Evolutionary conservation across 257 asterid species (phyloP).

Genomic region (Cynanchum wilfordii): DNA sequence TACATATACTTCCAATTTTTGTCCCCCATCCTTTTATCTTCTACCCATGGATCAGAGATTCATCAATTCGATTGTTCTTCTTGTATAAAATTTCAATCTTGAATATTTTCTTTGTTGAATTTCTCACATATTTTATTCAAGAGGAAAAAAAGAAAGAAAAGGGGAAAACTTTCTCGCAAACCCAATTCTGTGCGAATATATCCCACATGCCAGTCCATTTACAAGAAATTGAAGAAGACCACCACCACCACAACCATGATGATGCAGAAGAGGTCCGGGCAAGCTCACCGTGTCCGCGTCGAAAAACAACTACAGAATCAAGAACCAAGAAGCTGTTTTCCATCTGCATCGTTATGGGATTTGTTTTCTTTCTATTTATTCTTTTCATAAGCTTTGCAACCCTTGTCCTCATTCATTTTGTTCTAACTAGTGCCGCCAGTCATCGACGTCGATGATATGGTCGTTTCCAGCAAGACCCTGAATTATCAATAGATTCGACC

Average conservation of each 20-base stretch:
- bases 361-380: conserved; percentile 59
- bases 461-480: not conserved
- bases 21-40: too few species aligned
- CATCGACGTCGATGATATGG: conserved; percentile 34
- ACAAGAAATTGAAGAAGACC: conserved; percentile 15
- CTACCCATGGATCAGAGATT: not conserved
- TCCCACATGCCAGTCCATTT: conserved; percentile 28
- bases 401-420: conserved; percentile 64
- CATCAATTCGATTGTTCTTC: not conserved
- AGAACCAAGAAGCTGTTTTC: conserved; percentile 44
- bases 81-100: not conserved
- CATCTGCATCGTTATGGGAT: conserved; percentile 58
- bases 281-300: conserved; percentile 11
- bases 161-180: not conserved
- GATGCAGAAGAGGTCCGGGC: not conserved
- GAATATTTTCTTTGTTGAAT: not conserved
- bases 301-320: conserved; percentile 22
- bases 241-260: not conserved
- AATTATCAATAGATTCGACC: not conserved
- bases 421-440: conserved; percentile 55
- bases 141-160: too few species aligned
- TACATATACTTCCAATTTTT: too few species aligned
- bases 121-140: too few species aligned
- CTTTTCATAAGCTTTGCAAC: conserved; percentile 86
- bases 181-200: not conserved